Evolutionary conservation across 106 monocot species (phyloP).

Genomic region (Amphibolis antarctica): DNA sequence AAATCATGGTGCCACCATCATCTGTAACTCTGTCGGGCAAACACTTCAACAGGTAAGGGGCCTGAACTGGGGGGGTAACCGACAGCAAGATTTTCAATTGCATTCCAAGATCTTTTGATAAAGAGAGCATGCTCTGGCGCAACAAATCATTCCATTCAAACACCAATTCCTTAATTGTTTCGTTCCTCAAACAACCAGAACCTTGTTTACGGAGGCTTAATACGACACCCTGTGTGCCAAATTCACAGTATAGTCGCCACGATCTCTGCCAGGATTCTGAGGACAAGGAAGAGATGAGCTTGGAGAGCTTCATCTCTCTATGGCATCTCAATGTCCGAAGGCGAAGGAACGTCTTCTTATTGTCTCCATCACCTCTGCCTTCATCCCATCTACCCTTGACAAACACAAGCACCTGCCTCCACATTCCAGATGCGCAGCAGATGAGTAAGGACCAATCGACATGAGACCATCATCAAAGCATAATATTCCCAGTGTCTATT

Average conservation of each 20-base stretch:
- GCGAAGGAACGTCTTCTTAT: conserved; percentile 39
- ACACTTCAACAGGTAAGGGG: conserved; percentile 78
- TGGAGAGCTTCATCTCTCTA: conserved; percentile 57
- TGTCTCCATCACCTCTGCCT: conserved; percentile 15
- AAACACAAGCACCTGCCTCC: conserved; percentile 56
- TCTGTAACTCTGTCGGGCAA: conserved; percentile 96
- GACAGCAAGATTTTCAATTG: conserved; percentile 43
- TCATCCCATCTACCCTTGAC: conserved; percentile 55
- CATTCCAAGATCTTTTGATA: conserved; percentile 28
- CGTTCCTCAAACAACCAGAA: conserved; percentile 42
- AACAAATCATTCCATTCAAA: conserved; percentile 82
- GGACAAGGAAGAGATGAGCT: conserved; percentile 11
- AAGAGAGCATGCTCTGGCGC: conserved; percentile 35
- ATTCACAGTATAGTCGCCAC: conserved; percentile 79
- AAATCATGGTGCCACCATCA: conserved; percentile 88
- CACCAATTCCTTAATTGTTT: conserved; percentile 28
- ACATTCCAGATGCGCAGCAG: background rate
- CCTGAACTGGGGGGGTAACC: conserved; percentile 75
- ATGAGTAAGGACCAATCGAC: background rate
- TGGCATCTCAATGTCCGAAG: conserved; percentile 56
- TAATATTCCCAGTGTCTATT: too few species aligned
- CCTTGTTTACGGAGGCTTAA: conserved; percentile 37
- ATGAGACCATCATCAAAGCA: background rate
- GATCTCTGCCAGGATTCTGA: conserved; percentile 45
- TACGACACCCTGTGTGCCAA: conserved; percentile 53